These are phyloP conservation scores for Jaminaea rosea DNA, from an alignment of 1,284 basidiomycete species.

Conservation along the genomic window DNA sequence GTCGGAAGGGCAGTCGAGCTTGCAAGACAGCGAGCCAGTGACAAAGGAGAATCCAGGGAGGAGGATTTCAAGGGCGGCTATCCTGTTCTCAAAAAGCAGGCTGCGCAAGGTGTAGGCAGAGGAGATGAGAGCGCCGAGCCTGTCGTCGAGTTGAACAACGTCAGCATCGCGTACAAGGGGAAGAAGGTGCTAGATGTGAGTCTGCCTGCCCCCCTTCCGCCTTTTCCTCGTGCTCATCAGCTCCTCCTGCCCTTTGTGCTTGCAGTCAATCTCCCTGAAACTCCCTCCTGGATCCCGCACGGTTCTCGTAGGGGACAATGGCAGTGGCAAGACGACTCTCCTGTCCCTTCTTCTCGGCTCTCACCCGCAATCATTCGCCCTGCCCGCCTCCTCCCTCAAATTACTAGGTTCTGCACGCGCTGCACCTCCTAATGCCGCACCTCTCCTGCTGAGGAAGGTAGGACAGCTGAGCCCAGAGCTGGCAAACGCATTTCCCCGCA, in stretches of 20 bases:
- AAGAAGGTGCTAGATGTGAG: slow-evolving; percentile 53
- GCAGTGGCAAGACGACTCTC: slow-evolving; percentile 86
- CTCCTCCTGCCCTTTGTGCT: neutral
- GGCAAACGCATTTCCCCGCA: slow-evolving; percentile 71
- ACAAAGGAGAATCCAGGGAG: neutral
- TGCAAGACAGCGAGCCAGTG: neutral
- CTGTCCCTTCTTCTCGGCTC: slow-evolving; percentile 85
- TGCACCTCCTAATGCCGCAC: slow-evolving; percentile 29
- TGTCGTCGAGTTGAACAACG: slow-evolving; percentile 58
- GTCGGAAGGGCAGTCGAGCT: slow-evolving; percentile 1
- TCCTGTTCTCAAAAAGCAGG: slow-evolving; percentile 2
- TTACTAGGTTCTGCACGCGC: slow-evolving; percentile 32
- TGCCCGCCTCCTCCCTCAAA: slow-evolving; percentile 42
- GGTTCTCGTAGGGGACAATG: slow-evolving; percentile 48
- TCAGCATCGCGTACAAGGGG: slow-evolving; percentile 64
- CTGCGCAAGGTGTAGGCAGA: slow-evolving; percentile 6
- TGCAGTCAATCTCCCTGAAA: slow-evolving; percentile 13
- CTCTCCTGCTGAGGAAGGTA: slow-evolving; percentile 19
- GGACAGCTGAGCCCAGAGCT: slow-evolving; percentile 84
- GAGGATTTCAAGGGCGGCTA: slow-evolving; percentile 10
- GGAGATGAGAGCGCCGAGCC: slow-evolving; percentile 40
- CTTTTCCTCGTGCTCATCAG: neutral
- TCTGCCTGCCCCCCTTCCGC: neutral
- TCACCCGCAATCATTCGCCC: slow-evolving; percentile 79
- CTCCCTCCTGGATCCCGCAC: slow-evolving; percentile 20